Base-by-base conservation (phyloP, 441 rosid species). In the Populus trichocarpa region DNA sequence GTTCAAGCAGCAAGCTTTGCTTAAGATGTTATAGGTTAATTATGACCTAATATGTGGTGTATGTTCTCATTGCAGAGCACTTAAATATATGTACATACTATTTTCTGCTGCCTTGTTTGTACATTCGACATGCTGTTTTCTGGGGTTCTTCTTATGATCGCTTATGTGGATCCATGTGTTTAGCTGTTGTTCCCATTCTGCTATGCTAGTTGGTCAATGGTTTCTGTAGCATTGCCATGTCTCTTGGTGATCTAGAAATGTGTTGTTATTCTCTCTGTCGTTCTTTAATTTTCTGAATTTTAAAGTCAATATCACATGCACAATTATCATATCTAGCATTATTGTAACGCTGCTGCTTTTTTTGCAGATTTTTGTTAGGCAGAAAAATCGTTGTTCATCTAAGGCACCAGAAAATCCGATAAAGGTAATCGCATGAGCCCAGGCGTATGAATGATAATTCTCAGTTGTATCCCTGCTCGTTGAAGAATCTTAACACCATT, bases 351-450 rank as follows among this genome's bases (percentile, higher is more conserved):
- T 23, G 67, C 77, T 83, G 76, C 74, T 28, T 80, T 79, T 67
- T 71, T 80, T 84, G 36, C 98, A 97, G 99, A 97, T 97, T 57
- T 93, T 91, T 87, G 92, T 97, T 64, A 85, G 99, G 88, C 97
- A 94, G 84, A 97, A 97, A 86, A 97, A 97, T 78, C 95, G 94
- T 53, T 93, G 97, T 84, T 95, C 99, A 53, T 89, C 98, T 11
- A 97, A 97, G 86, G 97, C 99, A 72, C 89, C 91, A 72, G 98
- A 97, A 79, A 97, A 97, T 90, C 90, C 98, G 64, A 94, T 96
- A 74, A 96, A 96, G 98, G 99, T 96, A 74, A 67, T 6, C 1
- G 4, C 67, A 28, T 20, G 61, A 70, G 11, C 70, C 13, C 8
- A 71, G 18, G 70, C 6, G 7, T 2, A 18, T 53, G 61, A 53